Percentiles rank a stretch among this genome's conserved stretches.
phyloP scores from a whole-genome alignment of 73 alveolate species.

The Tetrahymena thermophila region DNA sequence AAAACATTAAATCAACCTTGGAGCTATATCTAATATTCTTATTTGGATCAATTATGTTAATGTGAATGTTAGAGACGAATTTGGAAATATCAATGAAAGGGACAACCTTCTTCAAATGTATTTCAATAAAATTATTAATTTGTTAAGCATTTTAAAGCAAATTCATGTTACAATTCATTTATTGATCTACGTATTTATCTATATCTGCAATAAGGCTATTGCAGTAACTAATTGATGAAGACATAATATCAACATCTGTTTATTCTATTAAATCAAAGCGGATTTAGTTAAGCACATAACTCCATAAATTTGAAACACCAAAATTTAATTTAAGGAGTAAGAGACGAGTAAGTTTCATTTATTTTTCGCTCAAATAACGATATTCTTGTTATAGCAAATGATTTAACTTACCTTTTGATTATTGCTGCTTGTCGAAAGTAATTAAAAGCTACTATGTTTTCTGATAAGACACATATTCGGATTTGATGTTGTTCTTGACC shows the following conservation, averaged over 20 bases:
- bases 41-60: background rate
- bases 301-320: background rate
- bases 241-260: background rate
- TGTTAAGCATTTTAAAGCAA: background rate
- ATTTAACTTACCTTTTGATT: background rate
- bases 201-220: background rate
- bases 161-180: background rate
- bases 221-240: background rate
- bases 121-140: background rate
- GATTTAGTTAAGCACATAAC: background rate
- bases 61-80: background rate
- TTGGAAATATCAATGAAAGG: background rate
- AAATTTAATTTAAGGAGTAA: background rate
- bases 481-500: background rate
- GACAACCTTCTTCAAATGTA: background rate
- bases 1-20: background rate
- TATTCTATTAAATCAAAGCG: background rate
- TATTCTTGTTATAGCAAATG: background rate
- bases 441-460: background rate
- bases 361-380: background rate
- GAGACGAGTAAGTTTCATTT: background rate
- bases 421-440: background rate
- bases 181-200: background rate
- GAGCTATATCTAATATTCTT: background rate
- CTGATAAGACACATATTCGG: background rate